A percentile compares a stretch with the other conserved stretches of the same genome.
Conservation (phyloP, 1,284 basidiomycete species). For the Austropuccinia psidii region DNA sequence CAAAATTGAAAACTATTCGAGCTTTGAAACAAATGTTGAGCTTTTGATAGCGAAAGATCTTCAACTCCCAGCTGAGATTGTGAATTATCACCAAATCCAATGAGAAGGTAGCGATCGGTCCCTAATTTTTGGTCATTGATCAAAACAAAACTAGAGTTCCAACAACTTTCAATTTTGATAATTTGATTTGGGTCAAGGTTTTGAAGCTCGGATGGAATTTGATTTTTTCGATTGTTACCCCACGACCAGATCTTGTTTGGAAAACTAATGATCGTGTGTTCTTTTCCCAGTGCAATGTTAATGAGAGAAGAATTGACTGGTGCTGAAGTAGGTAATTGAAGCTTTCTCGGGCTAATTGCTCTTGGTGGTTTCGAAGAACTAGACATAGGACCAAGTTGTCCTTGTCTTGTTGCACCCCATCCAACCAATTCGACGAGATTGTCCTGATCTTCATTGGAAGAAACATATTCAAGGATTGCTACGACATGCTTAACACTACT, state of each 20-base stretch:
- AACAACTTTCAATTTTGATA: neutral
- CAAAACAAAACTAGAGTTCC: constrained; percentile 32
- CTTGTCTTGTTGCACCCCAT: constrained; percentile 20
- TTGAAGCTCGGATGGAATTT: neutral
- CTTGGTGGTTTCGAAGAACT: neutral
- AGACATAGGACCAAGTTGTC: neutral
- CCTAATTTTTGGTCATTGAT: neutral
- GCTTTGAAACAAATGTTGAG: neutral
- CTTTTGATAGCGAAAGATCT: neutral
- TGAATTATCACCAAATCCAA: constrained; percentile 10
- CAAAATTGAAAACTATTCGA: neutral
- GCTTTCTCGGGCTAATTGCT: neutral
- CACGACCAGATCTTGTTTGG: neutral
- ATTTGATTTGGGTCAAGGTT: neutral
- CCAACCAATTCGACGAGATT: neutral
- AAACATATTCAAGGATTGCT: neutral
- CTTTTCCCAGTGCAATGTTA: constrained; percentile 9
- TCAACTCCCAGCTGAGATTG: constrained; percentile 8
- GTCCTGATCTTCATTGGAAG: neutral
- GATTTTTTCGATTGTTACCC: neutral
- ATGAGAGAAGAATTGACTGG: neutral
- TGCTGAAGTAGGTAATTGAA: neutral
- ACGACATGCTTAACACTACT: constrained; percentile 3
- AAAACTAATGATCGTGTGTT: constrained; percentile 20
- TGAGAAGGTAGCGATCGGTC: neutral